These are phyloP conservation scores for Ceratocystis colombiana DNA, from an alignment of 2,329 filamentous ascomycete species.

Conservation along the genomic window DNA sequence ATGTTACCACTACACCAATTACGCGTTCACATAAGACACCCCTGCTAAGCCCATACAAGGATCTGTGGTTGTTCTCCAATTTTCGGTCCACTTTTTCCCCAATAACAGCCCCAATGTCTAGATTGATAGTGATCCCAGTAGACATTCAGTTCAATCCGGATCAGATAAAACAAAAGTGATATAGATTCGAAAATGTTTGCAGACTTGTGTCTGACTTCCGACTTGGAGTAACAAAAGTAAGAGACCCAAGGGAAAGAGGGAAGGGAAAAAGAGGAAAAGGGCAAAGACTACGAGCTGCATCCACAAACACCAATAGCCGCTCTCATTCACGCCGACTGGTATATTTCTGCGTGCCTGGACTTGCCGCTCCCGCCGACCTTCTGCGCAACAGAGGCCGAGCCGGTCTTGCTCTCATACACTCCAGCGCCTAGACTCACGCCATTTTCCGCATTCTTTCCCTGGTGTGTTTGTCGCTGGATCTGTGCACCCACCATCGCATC, in stretches of 20 bases:
- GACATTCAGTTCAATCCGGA: not conserved
- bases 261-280: not conserved
- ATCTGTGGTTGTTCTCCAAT: not conserved
- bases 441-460: not conserved
- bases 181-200: too few species aligned
- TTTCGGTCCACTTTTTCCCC: not conserved
- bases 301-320: constrained; percentile 5
- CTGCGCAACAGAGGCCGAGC: not conserved
- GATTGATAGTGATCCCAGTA: too few species aligned
- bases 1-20: constrained; percentile 20
- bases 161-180: not conserved
- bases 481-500: not conserved
- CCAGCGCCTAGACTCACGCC: too few species aligned
- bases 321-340: constrained; percentile 8
- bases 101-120: too few species aligned
- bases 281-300: not conserved
- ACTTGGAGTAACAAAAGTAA: not conserved
- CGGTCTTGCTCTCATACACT: not conserved
- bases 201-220: not conserved
- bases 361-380: not conserved
- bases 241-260: not conserved
- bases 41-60: not conserved
- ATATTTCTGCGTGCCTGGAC: constrained; percentile 11
- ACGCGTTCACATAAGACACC: not conserved
- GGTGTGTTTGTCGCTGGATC: not conserved